Evolutionary conservation across 2,329 filamentous ascomycete species (phyloP), one percentile per base, ranked within the genome.

Genomic region (Eurotiales sp.): DNA sequence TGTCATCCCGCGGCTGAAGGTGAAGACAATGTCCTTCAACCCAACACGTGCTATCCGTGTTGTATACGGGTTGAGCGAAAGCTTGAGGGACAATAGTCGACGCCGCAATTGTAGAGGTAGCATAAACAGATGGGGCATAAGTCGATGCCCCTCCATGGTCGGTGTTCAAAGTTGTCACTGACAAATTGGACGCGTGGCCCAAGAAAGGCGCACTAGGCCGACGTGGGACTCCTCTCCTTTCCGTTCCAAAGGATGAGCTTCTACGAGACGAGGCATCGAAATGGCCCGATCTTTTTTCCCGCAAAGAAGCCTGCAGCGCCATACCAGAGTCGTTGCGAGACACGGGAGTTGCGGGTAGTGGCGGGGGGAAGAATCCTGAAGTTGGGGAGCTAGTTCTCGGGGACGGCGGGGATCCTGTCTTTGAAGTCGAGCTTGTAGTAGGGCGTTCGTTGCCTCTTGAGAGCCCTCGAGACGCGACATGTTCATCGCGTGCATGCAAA

Each of bases 271-370:
- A 71, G 51, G 86, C 83, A 62, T 93, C 88, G 59, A 97, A 96
- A 66, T 96, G 90, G 1, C 88, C 91, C 3, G 93, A 97, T 46
- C 92, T 83, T 75, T 97, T 99, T 72, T 97, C 93, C 27, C 90
- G 84, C 52, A 99, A 76, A 4, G 89, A 95, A 15, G 88, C 84
- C 56, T 91, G 86, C 51, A 96, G 76, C 30, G 89, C 88, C 68
- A 93, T 95, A 1, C 90, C 92, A 4, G 92, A 96, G 65, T 99
- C 93, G 62, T 87, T 95, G 14, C 90, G 82, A 5, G 90, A 95
- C n/a, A 88, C 82, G 0, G 88, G 86, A 3, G 88, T 92, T 3
- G 81, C 80, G 3, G 88, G 86, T 70, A 89, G 75, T 0, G 84
- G 81, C 8, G 89, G 87, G 8, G 89, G 87, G 65, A 95, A 96